Evolutionary conservation across 257 asterid genomes (phyloP), one percentile per base, ranked within the genome.

Genomic region (Solanum medicagineum): DNA sequence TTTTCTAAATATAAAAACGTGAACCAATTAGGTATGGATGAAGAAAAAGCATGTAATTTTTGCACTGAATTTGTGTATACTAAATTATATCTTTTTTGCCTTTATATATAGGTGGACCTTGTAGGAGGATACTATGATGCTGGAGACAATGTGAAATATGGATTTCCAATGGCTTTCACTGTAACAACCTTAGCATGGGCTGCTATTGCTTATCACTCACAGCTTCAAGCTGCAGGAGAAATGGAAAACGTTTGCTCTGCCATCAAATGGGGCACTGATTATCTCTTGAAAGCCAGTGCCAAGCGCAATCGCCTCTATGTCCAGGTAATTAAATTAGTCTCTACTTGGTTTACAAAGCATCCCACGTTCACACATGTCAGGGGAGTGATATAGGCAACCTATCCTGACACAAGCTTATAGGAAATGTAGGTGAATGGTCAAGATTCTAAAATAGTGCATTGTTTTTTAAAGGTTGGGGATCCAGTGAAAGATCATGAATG

Each of bases 81-180:
- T 36, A 36, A 36, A 14, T 16, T 65, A 65, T 71, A 45, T 2
- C 0, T 22, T 75, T 4, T 75, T 77, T 77, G 60, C 20, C 24
- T 77, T 49, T 24, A 51, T 75, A 24, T 51, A 26, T 86, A 95
- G 98, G 93, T 91, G 86, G 97, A 95, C 88, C 92, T 95, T 36
- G 98, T 92, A 62, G 97, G 98, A 88, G 97, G 98, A 66, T 95
- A 94, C 85, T 94, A 93, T 68, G 98, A 94, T 51, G 98, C 97
- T 2, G 98, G 98, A 5, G 98, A 95, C 84, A 95, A 95, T 29
- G 95, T 93, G 14, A 95, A 95, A 84, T 95, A 89, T 80, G 97
- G 98, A 7, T 90, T 93, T 65, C 98, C 98, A 26, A 80, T 95
- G 94, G 98, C 98, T 49, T 95, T 95, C 84, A 94, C 98, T 3